phyloP scores from a whole-genome alignment of 2,329 filamentous ascomycete species.

The Zymoseptoria passerinii region DNA sequence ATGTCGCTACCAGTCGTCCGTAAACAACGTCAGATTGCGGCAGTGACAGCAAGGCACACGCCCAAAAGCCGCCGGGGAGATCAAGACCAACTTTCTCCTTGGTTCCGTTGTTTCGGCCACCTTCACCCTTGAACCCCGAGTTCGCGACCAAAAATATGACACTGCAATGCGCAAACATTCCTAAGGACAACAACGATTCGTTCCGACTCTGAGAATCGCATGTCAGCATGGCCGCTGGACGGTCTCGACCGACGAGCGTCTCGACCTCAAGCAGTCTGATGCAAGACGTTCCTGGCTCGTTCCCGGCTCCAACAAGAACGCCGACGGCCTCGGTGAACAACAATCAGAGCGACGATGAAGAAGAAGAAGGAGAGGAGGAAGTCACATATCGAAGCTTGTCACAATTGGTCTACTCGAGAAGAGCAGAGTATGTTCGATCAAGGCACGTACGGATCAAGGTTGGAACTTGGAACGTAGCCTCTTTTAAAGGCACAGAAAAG shows the following conservation, averaged over 20 bases:
- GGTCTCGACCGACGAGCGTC: constrained; percentile 16
- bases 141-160: neutral
- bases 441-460: constrained; percentile 76
- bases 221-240: neutral
- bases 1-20: too few relatives aligned
- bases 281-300: constrained; percentile 43
- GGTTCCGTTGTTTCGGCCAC: neutral
- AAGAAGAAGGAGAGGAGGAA: constrained; percentile 13
- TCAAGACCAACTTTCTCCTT: neutral
- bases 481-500: constrained; percentile 73
- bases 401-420: constrained; percentile 59
- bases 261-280: constrained; percentile 30
- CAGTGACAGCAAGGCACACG: neutral
- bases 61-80: neutral
- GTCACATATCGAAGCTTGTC: constrained; percentile 34
- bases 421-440: constrained; percentile 68
- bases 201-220: neutral
- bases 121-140: neutral
- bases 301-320: constrained; percentile 26
- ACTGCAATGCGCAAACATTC: neutral
- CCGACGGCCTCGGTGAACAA: constrained; percentile 20
- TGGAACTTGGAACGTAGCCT: constrained; percentile 91
- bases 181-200: neutral
- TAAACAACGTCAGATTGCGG: neutral
- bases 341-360: constrained; percentile 10